These are phyloP conservation scores for Mortierella claussenii DNA, from an alignment of 192 early-diverging fungal species.

Conservation along the genomic window DNA sequence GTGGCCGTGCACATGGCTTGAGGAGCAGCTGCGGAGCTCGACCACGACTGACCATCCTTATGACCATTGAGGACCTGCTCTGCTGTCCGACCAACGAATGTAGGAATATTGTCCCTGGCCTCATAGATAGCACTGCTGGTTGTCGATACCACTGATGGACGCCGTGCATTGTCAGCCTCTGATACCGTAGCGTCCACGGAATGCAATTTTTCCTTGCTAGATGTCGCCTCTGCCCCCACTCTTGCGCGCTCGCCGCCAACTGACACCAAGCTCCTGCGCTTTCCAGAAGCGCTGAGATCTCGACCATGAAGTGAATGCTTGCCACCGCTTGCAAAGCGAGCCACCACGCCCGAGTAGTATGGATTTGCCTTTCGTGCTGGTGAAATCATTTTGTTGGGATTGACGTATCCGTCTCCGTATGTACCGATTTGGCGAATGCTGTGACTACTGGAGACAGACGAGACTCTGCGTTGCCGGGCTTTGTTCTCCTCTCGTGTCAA, in stretches of 20 bases:
- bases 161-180: neutral
- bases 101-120: neutral
- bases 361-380: conserved; percentile 47
- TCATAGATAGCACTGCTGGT: conserved; percentile 11
- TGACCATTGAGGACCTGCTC: neutral
- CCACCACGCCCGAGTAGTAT: conserved; percentile 40
- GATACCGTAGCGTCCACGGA: neutral
- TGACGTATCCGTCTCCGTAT: conserved; percentile 25
- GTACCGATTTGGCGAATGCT: conserved; percentile 47
- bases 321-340: conserved; percentile 35
- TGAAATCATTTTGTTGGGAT: conserved; percentile 39
- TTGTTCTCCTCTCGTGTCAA: conserved; percentile 11
- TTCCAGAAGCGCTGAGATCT: conserved; percentile 25
- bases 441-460: conserved; percentile 48
- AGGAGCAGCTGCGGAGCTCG: neutral
- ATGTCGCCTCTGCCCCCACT: conserved; percentile 16
- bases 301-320: conserved; percentile 38
- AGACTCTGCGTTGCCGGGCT: conserved; percentile 46
- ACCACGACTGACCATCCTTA: neutral
- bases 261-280: conserved; percentile 18
- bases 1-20: conserved; percentile 21
- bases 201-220: conserved; percentile 18
- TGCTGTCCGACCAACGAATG: no score
- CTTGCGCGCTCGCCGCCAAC: conserved; percentile 32
- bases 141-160: conserved; percentile 8